Evolutionary conservation across 495 filamentous ascomycete species (phyloP), one percentile per base, ranked within the genome.

Genomic region (Neurospora sp.): DNA sequence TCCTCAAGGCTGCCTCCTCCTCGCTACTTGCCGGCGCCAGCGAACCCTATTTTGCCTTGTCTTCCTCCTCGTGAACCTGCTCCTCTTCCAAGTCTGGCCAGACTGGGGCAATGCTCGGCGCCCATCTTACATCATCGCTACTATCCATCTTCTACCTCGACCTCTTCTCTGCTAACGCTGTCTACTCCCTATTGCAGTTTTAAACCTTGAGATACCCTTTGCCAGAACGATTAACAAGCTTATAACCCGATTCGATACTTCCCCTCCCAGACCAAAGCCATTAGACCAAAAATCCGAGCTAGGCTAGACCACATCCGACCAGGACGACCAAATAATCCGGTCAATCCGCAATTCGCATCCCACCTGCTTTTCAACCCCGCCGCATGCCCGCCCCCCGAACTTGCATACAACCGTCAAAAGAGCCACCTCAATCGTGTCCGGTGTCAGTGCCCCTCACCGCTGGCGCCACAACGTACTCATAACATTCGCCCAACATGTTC

Each of bases 401-500:
- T 66, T 31, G 54, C 54, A 66, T 66, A 66, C 54, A 36, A 34
- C 28, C 28, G 28, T 34, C 54, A 31, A 62, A 62, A 66, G 13
- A 48, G 34, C 39, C 38, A 28, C 42, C 21, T 70, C n/a, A 72
- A 15, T 38, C 36, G 39, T 59, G 39, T 48, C 70, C 72, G 39
- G 48, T 69, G 70, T 54, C 77, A 73, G 69, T 69, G 62, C 70
- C 62, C 40, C 19, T 39, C 54, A 34, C 71, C 39, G 40, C 74
- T 72, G 82, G 83, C 72, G 81, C 83, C 74, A 79, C 83, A 73
- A 84, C 82, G 78, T 84, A 85, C 74, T 72, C 69, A 43, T 54
- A 70, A 48, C 45, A 70, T 42, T 74, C 71, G 77, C 76, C 80
- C 91, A 93, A 82, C 84, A 98, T 98, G 94, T 98, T 98, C 83